Base-by-base conservation (phyloP, 75 land plant genomes). In the Azolla pinnata region DNA sequence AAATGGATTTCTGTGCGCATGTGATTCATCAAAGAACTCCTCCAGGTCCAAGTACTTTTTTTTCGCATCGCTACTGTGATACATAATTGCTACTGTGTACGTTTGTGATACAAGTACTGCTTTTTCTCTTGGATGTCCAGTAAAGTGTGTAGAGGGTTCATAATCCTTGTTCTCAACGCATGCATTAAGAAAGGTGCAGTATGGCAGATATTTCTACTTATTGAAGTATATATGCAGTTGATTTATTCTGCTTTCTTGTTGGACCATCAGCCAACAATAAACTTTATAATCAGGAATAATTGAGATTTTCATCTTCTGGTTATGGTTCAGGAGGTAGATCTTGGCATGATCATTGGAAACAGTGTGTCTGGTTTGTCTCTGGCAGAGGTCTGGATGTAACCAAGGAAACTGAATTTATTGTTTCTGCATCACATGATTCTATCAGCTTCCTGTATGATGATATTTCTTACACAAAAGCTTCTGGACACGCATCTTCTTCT, bases 341-440 rank as follows among this genome's bases (percentile, higher is more conserved):
- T 18, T 91, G 97, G 97, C 75, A 89, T 75, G 86, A 88, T 44
- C 97, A 91, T 60, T 91, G 97, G 97, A 91, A 78, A 59, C 97
- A 84, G 61, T 82, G 81, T 67, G 82, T 91, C 31, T 91, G 96
- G 96, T 85, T 84, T 57, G 44, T 73, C 38, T 78, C 86, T 33
- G 78, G 78, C 7, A 33, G 50, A 33, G 97, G 86, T 33, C 17
- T 78, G 35, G 33, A 62, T 32, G 67, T 91, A 0, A 44, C 54
- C 38, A 56, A 66, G 2, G 64, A 73, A 48, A 76, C 73, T 44
- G 54, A 70, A 29, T 67, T 88, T 40, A 62, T 48, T 24, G 61
- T 91, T 38, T 62, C 62, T 34, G 89, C 86, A 61, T 20, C 30
- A 60, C 95, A 84, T 65, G 68, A 69, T 75, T 86, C 70, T 10